phyloP scores from a whole-genome alignment of 495 filamentous ascomycete species.

The Penicillium riverlandense region DNA sequence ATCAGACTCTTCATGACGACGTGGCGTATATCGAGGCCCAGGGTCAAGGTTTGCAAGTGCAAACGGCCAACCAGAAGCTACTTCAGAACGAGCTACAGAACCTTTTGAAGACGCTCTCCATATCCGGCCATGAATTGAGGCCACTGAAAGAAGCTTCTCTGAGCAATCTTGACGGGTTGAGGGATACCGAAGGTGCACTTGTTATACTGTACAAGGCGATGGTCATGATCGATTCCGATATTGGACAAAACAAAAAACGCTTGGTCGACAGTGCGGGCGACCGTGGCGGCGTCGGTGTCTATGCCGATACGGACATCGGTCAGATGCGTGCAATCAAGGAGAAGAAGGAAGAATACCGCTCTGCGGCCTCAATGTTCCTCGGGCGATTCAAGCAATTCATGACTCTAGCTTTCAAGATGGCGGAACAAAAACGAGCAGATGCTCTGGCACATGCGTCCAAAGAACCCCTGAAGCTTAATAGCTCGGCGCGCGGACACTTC shows the following conservation, averaged over 20 bases:
- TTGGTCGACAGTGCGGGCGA: slow-evolving; percentile 25
- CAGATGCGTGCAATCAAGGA: slow-evolving; percentile 90
- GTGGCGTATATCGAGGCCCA: slow-evolving; percentile 96
- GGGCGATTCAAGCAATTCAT: slow-evolving; percentile 73
- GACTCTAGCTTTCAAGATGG: slow-evolving; percentile 69
- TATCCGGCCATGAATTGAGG: slow-evolving; percentile 65
- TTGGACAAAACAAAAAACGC: slow-evolving; percentile 47
- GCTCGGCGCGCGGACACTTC: slow-evolving; percentile 41
- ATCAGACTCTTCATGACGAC: slow-evolving; percentile 84
- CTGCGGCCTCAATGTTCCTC: slow-evolving; percentile 64
- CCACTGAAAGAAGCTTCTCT: slow-evolving; percentile 68
- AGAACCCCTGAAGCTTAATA: slow-evolving; percentile 42
- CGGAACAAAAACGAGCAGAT: slow-evolving; percentile 56
- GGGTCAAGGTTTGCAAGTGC: slow-evolving; percentile 91
- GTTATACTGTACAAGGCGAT: slow-evolving; percentile 90
- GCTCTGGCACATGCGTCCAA: slow-evolving; percentile 38
- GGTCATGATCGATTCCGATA: slow-evolving; percentile 80
- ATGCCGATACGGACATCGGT: slow-evolving; percentile 72
- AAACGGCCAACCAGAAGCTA: slow-evolving; percentile 93
- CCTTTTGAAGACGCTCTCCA: slow-evolving; percentile 79
- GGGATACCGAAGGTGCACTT: slow-evolving; percentile 66
- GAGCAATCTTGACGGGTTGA: slow-evolving; percentile 60
- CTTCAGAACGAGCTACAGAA: slow-evolving; percentile 79
- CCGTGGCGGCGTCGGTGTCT: slow-evolving; percentile 43
- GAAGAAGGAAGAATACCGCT: slow-evolving; percentile 79